Conservation (phyloP, 139 green algal species). For the Closterium sp. region DNA sequence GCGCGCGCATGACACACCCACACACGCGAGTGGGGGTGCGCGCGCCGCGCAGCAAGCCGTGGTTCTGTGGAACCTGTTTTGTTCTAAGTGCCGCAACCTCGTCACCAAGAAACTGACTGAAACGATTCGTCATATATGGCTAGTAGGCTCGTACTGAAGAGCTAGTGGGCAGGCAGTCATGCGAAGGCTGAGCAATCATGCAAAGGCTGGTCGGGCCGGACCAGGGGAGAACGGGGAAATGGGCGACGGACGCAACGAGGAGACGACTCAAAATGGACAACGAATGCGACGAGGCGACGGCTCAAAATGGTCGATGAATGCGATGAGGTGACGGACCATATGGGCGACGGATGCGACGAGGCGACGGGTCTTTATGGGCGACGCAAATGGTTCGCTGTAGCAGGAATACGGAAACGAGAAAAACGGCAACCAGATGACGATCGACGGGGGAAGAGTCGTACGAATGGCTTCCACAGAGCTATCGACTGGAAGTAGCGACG, state of each 20-base stretch:
- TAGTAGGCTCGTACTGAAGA: no score
- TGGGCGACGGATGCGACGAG: neutral
- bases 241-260: neutral
- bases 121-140: neutral
- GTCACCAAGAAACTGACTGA: neutral
- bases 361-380: no score
- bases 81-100: neutral
- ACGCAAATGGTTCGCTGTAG: neutral
- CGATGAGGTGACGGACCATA: neutral
- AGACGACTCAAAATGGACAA: neutral
- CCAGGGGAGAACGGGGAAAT: neutral
- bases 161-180: no score
- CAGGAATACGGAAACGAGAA: neutral
- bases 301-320: neutral
- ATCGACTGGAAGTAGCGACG: neutral
- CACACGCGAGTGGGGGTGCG: no score
- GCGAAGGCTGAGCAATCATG: neutral
- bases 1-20: no score
- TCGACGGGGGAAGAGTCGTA: neutral
- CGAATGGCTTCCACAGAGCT: neutral
- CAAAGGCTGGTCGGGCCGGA: neutral
- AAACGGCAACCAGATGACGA: neutral
- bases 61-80: neutral
- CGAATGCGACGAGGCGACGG: neutral
- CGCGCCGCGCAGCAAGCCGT: neutral